A percentile compares a stretch with the other conserved stretches of the same genome.
Evolutionary conservation across 306 rosid species (phyloP).

Genomic region (Adenanthera pavonina): DNA sequence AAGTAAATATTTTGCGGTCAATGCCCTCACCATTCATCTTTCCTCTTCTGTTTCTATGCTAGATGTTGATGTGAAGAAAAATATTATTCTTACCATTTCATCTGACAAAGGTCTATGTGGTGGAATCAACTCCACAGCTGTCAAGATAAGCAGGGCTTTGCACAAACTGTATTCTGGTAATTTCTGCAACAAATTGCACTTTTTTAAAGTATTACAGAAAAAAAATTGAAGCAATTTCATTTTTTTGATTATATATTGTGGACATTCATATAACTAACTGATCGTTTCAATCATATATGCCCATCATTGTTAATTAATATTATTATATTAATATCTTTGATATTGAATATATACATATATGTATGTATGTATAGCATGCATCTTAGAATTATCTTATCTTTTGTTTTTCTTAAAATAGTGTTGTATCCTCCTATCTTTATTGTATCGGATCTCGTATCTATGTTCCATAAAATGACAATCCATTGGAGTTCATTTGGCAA

Average conservation of each 20-base stretch:
- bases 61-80: conserved; percentile 84
- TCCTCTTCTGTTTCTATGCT: conserved; percentile 34
- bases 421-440: background rate
- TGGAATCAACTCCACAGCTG: conserved; percentile 96
- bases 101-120: conserved; percentile 99
- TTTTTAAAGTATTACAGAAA: background rate
- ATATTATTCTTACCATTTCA: conserved; percentile 79
- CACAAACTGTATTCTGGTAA: conserved; percentile 76
- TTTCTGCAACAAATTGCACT: conserved; percentile 36
- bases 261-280: background rate
- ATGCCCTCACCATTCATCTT: conserved; percentile 29
- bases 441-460: background rate
- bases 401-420: background rate
- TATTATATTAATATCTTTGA: background rate
- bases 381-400: background rate
- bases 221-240: background rate
- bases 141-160: conserved; percentile 87
- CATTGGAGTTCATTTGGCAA: conserved; percentile 4
- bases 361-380: background rate
- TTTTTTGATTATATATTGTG: background rate
- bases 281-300: background rate
- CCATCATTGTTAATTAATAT: background rate
- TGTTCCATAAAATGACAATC: background rate
- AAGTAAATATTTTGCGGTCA: conserved; percentile 6
- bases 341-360: background rate